phyloP scores from a whole-genome alignment of 139 green algal species.

The Edaphochlamys debaryana region DNA sequence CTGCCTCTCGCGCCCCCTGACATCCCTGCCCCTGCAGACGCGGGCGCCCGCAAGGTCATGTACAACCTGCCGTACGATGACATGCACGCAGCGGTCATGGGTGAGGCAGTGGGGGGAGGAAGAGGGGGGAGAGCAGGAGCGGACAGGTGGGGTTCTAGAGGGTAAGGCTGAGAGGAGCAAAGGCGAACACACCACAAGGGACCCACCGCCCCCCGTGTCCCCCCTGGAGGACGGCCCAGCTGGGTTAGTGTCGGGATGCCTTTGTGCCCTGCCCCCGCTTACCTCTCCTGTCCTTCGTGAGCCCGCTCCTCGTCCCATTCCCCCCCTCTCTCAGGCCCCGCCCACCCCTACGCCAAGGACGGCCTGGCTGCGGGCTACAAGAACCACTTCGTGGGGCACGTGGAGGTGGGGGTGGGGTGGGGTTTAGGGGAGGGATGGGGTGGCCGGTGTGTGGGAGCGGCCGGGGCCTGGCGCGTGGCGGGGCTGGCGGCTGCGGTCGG shows the following conservation, averaged over 20 bases:
- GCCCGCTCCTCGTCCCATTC: neutral
- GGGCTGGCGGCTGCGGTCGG: too few species aligned
- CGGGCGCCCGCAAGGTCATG: conserved; percentile 66
- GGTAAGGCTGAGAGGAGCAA: too few species aligned
- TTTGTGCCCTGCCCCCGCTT: too few species aligned
- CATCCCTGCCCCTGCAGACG: too few species aligned
- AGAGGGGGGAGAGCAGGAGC: neutral
- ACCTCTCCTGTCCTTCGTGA: too few species aligned
- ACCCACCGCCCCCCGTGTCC: too few species aligned
- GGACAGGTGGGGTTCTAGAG: neutral
- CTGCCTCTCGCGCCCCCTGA: too few species aligned
- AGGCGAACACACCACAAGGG: too few species aligned
- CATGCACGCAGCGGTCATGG: conserved; percentile 85
- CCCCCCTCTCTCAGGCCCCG: conserved; percentile 59
- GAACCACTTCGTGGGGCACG: conserved; percentile 88
- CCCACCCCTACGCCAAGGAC: conserved; percentile 79
- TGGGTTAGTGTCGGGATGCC: too few species aligned
- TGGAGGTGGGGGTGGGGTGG: conserved; percentile 61
- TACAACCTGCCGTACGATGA: conserved; percentile 87
- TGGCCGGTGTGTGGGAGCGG: too few species aligned
- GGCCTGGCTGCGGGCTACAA: conserved; percentile 75
- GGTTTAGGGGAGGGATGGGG: neutral
- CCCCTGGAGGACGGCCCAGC: too few species aligned
- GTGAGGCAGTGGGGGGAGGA: conserved; percentile 25
- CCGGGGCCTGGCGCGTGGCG: too few species aligned